phyloP scores from a whole-genome alignment of 805 yeast species.

The Candida chilensis region DNA sequence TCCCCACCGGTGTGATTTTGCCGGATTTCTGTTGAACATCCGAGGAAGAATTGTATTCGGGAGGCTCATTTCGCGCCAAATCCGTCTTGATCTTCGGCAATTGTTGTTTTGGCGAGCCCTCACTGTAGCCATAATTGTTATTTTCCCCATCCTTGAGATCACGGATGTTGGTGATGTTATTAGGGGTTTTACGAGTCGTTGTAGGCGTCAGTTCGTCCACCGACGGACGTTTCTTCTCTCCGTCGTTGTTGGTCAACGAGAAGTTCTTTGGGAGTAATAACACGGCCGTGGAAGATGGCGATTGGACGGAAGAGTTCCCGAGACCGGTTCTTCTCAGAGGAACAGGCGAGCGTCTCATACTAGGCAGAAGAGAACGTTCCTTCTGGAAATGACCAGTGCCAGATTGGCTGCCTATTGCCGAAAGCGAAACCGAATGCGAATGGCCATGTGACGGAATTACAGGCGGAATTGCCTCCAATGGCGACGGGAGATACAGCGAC shows the following conservation, averaged over 20 bases:
- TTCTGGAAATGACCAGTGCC: background rate
- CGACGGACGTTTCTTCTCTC: conserved; percentile 15
- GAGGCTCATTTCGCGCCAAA: background rate
- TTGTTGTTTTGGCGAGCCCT: no score
- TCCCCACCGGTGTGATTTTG: conserved; percentile 1
- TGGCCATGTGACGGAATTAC: no score
- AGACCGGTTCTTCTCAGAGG: background rate
- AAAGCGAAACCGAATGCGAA: no score
- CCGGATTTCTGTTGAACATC: conserved; percentile 1
- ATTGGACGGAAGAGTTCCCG: background rate
- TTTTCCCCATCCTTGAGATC: no score
- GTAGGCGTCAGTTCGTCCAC: conserved; percentile 14
- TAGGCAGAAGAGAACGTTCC: background rate
- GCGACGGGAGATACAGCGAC: no score
- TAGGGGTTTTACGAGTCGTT: conserved; percentile 4
- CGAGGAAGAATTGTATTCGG: background rate
- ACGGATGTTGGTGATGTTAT: background rate
- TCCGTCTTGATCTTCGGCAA: no score
- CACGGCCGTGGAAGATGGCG: conserved; percentile 32
- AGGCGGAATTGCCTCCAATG: no score
- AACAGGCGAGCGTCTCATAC: background rate
- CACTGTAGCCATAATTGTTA: no score
- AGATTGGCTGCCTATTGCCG: background rate
- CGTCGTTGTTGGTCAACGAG: conserved; percentile 12
- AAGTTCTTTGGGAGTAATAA: conserved; percentile 41